Conservation (phyloP, 257 asterid species). For the Penstemon davidsonii region DNA sequence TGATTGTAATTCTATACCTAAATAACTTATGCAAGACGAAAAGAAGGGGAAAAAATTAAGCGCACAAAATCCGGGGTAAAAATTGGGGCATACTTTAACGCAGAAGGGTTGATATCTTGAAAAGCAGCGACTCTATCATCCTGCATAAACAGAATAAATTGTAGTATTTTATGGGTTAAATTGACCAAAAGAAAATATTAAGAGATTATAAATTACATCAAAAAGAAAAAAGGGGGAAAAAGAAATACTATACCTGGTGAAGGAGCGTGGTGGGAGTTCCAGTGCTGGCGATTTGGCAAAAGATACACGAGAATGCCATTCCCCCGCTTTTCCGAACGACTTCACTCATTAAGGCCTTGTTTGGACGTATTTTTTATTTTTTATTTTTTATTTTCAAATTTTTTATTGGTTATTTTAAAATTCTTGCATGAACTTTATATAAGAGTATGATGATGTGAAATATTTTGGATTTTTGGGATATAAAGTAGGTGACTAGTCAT, state of each 20-base stretch:
- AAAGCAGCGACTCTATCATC: constrained; percentile 70
- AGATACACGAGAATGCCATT: constrained; percentile 60
- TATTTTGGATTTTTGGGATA: too few species aligned
- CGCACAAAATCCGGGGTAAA: constrained; percentile 12
- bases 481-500: too few species aligned
- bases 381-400: too few species aligned
- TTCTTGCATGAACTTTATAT: too few species aligned
- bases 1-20: not conserved
- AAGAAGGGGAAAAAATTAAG: not conserved
- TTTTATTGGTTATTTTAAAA: too few species aligned
- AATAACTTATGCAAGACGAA: constrained; percentile 12
- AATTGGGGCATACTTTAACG: constrained; percentile 46
- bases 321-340: constrained; percentile 22
- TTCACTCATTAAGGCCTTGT: not conserved
- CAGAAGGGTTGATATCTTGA: constrained; percentile 73
- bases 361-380: too few species aligned
- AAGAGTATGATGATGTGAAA: too few species aligned
- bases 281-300: constrained; percentile 68
- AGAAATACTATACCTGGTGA: constrained; percentile 39
- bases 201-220: not conserved
- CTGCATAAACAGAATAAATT: constrained; percentile 36
- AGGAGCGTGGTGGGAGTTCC: constrained; percentile 59
- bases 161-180: not conserved
- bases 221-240: not conserved
- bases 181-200: not conserved